A percentile compares a stretch with the other conserved stretches of the same genome.
Evolutionary conservation across 2,329 filamentous ascomycete species (phyloP).

Genomic region (Lizonia empirigonia): DNA sequence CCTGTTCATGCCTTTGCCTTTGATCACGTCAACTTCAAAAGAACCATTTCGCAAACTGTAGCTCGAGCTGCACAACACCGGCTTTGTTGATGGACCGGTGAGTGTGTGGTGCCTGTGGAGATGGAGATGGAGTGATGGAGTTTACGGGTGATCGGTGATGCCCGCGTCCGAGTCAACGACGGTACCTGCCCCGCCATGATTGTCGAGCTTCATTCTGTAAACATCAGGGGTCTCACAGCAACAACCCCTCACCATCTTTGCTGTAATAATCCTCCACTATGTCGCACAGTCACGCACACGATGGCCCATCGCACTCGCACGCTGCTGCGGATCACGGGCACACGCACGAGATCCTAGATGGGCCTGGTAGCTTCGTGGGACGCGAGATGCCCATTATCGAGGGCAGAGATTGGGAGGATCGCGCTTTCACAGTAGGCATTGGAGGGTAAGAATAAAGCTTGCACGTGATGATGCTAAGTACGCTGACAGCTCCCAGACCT

Average conservation of each 20-base stretch:
- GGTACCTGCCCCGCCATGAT: slow-evolving; percentile 32
- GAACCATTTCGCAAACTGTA: no score
- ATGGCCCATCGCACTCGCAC: slow-evolving; percentile 54
- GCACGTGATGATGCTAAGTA: background rate
- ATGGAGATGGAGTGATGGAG: slow-evolving; percentile 8
- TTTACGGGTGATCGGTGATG: no score
- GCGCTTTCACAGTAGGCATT: slow-evolving; percentile 96
- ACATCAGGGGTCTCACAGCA: slow-evolving; percentile 9
- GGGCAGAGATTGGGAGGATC: slow-evolving; percentile 82
- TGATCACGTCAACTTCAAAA: slow-evolving; percentile 6
- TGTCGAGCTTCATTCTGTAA: slow-evolving; percentile 12
- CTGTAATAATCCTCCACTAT: slow-evolving; percentile 20
- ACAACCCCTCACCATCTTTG: background rate
- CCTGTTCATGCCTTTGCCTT: no score
- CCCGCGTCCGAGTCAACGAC: no score
- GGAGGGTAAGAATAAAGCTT: slow-evolving; percentile 70
- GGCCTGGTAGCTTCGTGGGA: slow-evolving; percentile 85
- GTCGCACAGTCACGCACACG: slow-evolving; percentile 45
- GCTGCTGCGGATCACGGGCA: slow-evolving; percentile 80
- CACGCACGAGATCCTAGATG: slow-evolving; percentile 92
- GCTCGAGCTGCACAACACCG: background rate
- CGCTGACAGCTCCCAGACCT: slow-evolving; percentile 61
- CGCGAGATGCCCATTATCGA: slow-evolving; percentile 94
- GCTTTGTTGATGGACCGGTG: background rate
- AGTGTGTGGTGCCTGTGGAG: slow-evolving; percentile 3